Conservation (phyloP, 805 yeast genomes). For the Ogataea siamensis region DNA sequence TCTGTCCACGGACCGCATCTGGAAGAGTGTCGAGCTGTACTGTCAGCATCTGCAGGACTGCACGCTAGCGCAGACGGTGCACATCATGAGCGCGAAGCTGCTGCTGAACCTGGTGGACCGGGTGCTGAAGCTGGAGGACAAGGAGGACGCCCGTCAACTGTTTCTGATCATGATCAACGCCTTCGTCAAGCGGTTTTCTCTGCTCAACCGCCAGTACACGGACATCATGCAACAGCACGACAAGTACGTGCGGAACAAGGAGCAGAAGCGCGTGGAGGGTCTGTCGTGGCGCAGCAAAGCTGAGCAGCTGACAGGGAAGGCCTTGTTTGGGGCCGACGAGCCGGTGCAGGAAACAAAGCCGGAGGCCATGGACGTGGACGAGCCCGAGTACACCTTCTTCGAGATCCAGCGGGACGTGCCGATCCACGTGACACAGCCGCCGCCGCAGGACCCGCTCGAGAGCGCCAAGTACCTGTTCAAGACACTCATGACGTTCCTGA, state of each 20-base stretch:
- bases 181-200: slow-evolving; percentile 75
- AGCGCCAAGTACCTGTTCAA: slow-evolving; percentile 87
- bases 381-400: slow-evolving; percentile 37
- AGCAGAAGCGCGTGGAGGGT: slow-evolving; percentile 42
- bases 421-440: slow-evolving; percentile 52
- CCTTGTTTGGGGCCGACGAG: slow-evolving; percentile 18
- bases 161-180: slow-evolving; percentile 85
- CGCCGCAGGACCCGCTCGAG: slow-evolving; percentile 66
- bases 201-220: slow-evolving; percentile 69
- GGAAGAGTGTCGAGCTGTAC: slow-evolving; percentile 83
- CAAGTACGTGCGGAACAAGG: slow-evolving; percentile 45
- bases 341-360: slow-evolving; percentile 15
- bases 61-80: slow-evolving; percentile 82
- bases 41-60: slow-evolving; percentile 79
- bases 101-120: slow-evolving; percentile 85
- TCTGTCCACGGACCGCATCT: slow-evolving; percentile 75
- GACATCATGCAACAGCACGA: slow-evolving; percentile 63
- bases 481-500: slow-evolving; percentile 84
- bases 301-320: slow-evolving; percentile 34
- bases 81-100: slow-evolving; percentile 93
- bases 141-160: slow-evolving; percentile 78
- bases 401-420: slow-evolving; percentile 54
- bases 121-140: slow-evolving; percentile 76
- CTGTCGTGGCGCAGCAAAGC: slow-evolving; percentile 38
- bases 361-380: slow-evolving; percentile 20